Percentiles rank a stretch among this genome's conserved stretches.
Evolutionary conservation across 2,329 filamentous ascomycete species (phyloP).

Genomic region (Polytolypa hystricis): DNA sequence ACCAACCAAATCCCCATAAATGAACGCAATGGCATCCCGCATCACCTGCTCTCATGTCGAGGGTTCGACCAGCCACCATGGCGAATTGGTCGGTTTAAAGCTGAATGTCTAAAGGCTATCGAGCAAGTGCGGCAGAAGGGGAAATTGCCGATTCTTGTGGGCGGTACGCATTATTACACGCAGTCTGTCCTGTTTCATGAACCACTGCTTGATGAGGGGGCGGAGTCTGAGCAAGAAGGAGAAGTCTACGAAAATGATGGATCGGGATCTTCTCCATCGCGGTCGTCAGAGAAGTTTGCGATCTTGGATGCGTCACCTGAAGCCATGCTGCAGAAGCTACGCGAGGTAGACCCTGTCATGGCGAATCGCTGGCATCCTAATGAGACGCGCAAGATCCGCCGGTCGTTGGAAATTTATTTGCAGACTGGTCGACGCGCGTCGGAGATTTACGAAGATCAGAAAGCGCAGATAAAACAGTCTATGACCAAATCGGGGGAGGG

Average conservation of each 20-base stretch:
- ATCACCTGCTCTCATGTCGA: conserved; percentile 78
- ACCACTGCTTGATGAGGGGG: conserved; percentile 41
- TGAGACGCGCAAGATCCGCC: conserved; percentile 76
- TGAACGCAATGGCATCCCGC: conserved; percentile 69
- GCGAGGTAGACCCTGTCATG: conserved; percentile 78
- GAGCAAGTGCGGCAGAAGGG: conserved; percentile 66
- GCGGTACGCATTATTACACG: conserved; percentile 91
- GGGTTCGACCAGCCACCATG: conserved; percentile 66
- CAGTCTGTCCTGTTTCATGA: conserved; percentile 79
- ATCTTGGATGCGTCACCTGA: conserved; percentile 63
- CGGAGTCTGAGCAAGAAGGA: conserved; percentile 16
- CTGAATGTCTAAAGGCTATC: conserved; percentile 57
- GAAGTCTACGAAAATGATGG: conserved; percentile 8
- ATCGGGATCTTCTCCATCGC: neutral
- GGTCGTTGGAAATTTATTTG: conserved; percentile 82
- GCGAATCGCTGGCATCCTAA: conserved; percentile 89
- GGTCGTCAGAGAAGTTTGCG: conserved; percentile 44
- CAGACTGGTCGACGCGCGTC: conserved; percentile 72
- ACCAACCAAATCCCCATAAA: conserved; percentile 78
- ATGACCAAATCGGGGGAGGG: neutral
- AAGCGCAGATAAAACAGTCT: conserved; percentile 17
- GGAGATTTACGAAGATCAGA: conserved; percentile 75
- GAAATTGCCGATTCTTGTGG: conserved; percentile 78
- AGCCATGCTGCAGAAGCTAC: conserved; percentile 59
- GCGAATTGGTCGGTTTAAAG: conserved; percentile 68